Base-by-base conservation (phyloP, 2,329 filamentous ascomycete species). In the Epichloe sibirici region DNA sequence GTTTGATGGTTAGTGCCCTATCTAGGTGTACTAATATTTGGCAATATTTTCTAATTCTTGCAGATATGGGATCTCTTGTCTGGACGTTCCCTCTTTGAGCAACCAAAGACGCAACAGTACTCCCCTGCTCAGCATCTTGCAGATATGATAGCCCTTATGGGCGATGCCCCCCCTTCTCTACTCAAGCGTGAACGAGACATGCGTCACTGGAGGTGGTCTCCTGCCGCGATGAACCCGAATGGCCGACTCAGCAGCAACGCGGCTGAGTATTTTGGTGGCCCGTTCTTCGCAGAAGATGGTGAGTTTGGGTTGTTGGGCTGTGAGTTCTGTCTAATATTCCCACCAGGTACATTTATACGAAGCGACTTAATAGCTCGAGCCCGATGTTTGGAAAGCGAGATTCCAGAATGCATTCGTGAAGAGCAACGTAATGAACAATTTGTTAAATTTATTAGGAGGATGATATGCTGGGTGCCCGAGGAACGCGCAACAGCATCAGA, bases 51-150 rank as follows among this genome's bases (percentile, higher is more conserved):
- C 37, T 50, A 44, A 53, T 44, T 50, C 12, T 21, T 5, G 4
- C 31, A 60, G 57, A 56, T 63, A 38, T 63, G 62, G 59, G 59
- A 62, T n/a, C 52, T 63, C 12, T 57, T 63, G 34, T 55, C 58
- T 0, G 61, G 57, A 12, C 40, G 45, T 11, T 54, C 56, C 17
- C 56, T 61, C 23, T 62, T 62, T 43, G 46, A 51, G 8, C 54
- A 53, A 38, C 51, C 53, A 48, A 54, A 38, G n/a, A 49, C 52
- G 37, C 52, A 53, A 35, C 52, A 51, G 49, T 62, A 62, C 34
- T 55, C 50, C 13, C 53, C 61, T 39, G 52, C 57, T 2, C 55
- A 55, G 23, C 61, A 62, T 40, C 17, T 48, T 7, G 46, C 46
- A 4, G 46, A 48, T 9, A 48, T 39, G 17, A 48, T 13, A 21